These are phyloP conservation scores for Xylaria sp. DNA, from an alignment of 2,329 filamentous ascomycete genomes.

Conservation along the genomic window DNA sequence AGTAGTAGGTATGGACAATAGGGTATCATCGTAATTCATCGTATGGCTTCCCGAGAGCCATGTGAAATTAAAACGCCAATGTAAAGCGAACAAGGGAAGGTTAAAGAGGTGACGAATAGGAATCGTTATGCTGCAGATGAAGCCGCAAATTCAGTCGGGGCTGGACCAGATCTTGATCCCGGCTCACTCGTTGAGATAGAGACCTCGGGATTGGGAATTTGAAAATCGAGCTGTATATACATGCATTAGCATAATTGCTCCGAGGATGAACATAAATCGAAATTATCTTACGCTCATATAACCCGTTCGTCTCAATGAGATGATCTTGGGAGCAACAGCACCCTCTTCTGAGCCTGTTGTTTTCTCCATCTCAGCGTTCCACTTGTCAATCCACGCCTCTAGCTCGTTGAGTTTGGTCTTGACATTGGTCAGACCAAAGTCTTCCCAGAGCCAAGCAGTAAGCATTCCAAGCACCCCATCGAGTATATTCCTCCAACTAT, in stretches of 20 bases:
- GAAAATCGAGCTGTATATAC: constrained; percentile 76
- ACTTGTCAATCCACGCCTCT: constrained; percentile 85
- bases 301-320: constrained; percentile 82
- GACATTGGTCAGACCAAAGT: constrained; percentile 79
- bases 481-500: constrained; percentile 78
- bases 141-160: constrained; percentile 27
- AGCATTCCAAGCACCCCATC: constrained; percentile 82
- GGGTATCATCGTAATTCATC: constrained; percentile 40
- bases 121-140: constrained; percentile 23
- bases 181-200: constrained; percentile 63
- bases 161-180: constrained; percentile 52
- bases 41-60: constrained; percentile 19
- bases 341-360: constrained; percentile 62
- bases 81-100: constrained; percentile 9
- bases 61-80: constrained; percentile 28
- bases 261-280: not conserved
- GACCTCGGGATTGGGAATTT: constrained; percentile 82
- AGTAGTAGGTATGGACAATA: constrained; percentile 25
- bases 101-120: not conserved
- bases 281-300: constrained; percentile 79
- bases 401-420: constrained; percentile 77
- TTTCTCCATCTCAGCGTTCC: constrained; percentile 80
- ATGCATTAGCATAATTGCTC: constrained; percentile 41
- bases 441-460: constrained; percentile 96
- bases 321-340: constrained; percentile 72